phyloP scores from a whole-genome alignment of 306 rosid species.

The Prunus padus region DNA sequence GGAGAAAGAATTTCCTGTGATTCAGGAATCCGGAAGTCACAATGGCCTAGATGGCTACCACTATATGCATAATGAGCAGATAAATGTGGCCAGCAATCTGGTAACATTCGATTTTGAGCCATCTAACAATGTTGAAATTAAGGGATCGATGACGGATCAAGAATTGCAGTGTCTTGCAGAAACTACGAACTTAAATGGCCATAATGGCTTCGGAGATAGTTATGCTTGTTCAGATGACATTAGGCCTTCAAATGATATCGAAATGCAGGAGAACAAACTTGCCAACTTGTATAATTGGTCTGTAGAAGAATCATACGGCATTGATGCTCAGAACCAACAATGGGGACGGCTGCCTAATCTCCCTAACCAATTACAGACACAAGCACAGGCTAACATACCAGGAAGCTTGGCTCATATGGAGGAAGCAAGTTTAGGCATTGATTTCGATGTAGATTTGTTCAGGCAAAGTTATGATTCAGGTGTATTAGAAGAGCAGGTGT shows the following conservation, averaged over 20 bases:
- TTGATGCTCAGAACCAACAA: constrained; percentile 21
- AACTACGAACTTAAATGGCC: constrained; percentile 14
- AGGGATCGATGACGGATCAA: constrained; percentile 27
- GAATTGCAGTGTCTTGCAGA: constrained; percentile 26
- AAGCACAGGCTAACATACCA: constrained; percentile 5
- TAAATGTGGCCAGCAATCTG: constrained; percentile 4
- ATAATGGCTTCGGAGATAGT: constrained; percentile 12
- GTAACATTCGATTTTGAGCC: constrained; percentile 5
- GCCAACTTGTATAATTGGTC: constrained; percentile 7
- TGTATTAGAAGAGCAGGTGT: constrained; percentile 52
- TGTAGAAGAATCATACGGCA: constrained; percentile 15
- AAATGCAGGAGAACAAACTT: constrained; percentile 6
- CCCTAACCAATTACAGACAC: constrained; percentile 13
- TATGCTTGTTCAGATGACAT: constrained; percentile 23
- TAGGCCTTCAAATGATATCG: constrained; percentile 9
- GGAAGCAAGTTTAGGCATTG: constrained; percentile 30
- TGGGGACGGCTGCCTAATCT: background rate
- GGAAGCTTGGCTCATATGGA: constrained; percentile 34
- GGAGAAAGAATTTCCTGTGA: background rate
- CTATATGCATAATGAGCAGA: constrained; percentile 7
- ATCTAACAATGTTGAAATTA: constrained; percentile 18
- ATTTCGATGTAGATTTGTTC: constrained; percentile 43
- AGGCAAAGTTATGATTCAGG: constrained; percentile 63
- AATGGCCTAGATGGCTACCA: background rate
- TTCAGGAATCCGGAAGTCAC: constrained; percentile 1